Conservation (phyloP, 2,329 filamentous ascomycete species). For the Dothistroma pini region DNA sequence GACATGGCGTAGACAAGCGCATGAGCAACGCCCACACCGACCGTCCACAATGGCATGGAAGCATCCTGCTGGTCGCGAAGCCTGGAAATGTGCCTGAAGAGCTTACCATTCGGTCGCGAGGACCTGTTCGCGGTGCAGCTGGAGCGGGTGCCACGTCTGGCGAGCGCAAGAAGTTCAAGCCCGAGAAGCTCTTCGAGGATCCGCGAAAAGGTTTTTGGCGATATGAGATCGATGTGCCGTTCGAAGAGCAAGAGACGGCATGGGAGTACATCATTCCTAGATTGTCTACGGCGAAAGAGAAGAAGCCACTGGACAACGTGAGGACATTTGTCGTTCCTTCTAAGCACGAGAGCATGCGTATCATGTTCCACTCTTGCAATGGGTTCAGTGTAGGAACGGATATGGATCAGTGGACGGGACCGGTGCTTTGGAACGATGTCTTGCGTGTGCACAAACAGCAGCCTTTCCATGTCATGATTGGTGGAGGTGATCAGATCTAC, state of each 20-base stretch:
- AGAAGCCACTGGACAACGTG: conserved; percentile 29
- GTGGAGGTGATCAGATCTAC: conserved; percentile 84
- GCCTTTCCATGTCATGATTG: conserved; percentile 70
- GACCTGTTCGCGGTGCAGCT: conserved; percentile 40
- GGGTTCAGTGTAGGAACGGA: conserved; percentile 65
- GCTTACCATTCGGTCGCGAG: conserved; percentile 55
- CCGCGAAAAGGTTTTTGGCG: conserved; percentile 57
- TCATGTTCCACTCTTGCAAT: conserved; percentile 68
- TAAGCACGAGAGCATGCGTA: conserved; percentile 61
- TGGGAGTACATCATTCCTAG: conserved; percentile 75
- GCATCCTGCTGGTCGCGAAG: conserved; percentile 75
- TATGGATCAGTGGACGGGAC: conserved; percentile 58
- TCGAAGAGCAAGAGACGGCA: conserved; percentile 66
- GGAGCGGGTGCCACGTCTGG: conserved; percentile 27
- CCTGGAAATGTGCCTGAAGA: conserved; percentile 62
- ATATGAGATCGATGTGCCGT: conserved; percentile 59
- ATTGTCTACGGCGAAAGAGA: conserved; percentile 44
- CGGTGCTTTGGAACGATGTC: conserved; percentile 62
- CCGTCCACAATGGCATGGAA: conserved; percentile 68
- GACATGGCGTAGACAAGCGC: conserved; percentile 49
- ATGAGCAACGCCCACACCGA: conserved; percentile 56
- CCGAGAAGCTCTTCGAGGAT: conserved; percentile 59
- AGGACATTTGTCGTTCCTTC: conserved; percentile 57
- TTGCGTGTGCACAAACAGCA: conserved; percentile 56
- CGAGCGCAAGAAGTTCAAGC: conserved; percentile 39